These are phyloP conservation scores for Acacia concinna DNA, from an alignment of 331 rosid species.

Conservation along the genomic window DNA sequence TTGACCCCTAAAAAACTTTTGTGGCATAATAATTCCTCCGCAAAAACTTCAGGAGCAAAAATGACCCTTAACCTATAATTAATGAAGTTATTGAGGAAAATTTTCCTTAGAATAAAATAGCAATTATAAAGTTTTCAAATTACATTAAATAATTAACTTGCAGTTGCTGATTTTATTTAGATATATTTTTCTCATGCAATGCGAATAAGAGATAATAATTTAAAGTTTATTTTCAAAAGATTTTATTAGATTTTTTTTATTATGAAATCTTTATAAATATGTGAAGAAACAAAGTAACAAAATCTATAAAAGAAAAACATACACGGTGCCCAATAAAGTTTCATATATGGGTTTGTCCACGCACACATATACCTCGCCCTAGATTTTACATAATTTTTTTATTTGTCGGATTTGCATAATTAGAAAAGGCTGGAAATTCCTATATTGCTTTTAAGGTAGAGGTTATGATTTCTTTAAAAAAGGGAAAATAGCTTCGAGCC, in stretches of 20 bases:
- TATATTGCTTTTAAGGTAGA: not conserved
- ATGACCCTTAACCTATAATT: too few relatives aligned
- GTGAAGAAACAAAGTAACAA: not conserved
- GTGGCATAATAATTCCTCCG: too few relatives aligned
- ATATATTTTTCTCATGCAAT: not conserved
- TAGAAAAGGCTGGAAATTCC: not conserved
- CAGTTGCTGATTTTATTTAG: not conserved
- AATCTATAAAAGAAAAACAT: too few relatives aligned
- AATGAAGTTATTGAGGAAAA: not conserved
- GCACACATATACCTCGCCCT: too few relatives aligned
- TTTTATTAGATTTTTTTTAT: not conserved
- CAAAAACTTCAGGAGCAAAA: too few relatives aligned
- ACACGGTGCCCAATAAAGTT: not conserved
- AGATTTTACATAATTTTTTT: too few relatives aligned
- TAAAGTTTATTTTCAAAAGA: not conserved
- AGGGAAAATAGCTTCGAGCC: not conserved
- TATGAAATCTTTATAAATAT: not conserved
- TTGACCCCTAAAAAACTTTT: too few relatives aligned
- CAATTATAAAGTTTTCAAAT: too few relatives aligned
- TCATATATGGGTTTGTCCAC: too few relatives aligned
- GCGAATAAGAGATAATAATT: not conserved
- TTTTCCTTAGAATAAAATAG: not conserved
- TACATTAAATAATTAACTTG: too few relatives aligned
- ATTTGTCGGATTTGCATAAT: too few relatives aligned
- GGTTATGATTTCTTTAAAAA: not conserved